These are phyloP conservation scores for Cercospora sesami DNA, from an alignment of 2,329 filamentous ascomycete species.

Conservation along the genomic window DNA sequence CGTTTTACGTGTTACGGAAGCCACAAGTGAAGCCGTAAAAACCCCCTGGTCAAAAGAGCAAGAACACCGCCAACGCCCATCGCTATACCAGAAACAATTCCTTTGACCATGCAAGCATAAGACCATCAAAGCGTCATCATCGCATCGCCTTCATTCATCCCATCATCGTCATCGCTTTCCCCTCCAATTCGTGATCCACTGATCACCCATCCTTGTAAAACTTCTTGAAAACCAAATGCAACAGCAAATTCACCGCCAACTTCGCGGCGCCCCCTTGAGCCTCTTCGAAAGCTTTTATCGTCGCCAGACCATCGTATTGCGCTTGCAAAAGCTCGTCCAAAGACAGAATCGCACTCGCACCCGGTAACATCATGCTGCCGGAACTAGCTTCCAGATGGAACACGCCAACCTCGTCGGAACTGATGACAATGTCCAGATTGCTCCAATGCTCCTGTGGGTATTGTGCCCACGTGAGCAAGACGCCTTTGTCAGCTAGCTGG, in stretches of 20 bases:
- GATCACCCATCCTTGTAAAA: slow-evolving; percentile 66
- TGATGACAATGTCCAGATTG: slow-evolving; percentile 90
- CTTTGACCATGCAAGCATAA: background rate
- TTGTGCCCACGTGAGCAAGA: slow-evolving; percentile 86
- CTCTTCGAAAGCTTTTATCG: slow-evolving; percentile 88
- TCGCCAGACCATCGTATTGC: slow-evolving; percentile 95
- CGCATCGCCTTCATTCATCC: background rate
- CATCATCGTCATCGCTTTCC: background rate
- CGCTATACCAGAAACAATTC: slow-evolving; percentile 9
- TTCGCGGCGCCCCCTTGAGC: slow-evolving; percentile 55
- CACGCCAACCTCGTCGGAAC: slow-evolving; percentile 80
- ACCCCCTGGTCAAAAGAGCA: background rate
- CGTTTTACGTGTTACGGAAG: background rate
- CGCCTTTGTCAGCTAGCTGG: slow-evolving; percentile 86
- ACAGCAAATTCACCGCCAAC: slow-evolving; percentile 92
- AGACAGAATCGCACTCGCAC: slow-evolving; percentile 81
- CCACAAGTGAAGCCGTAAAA: background rate
- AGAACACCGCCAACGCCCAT: slow-evolving; percentile 7
- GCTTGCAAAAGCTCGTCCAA: slow-evolving; percentile 93
- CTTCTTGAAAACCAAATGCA: slow-evolving; percentile 98
- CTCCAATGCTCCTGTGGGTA: slow-evolving; percentile 82
- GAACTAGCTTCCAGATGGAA: slow-evolving; percentile 90
- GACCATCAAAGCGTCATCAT: background rate
- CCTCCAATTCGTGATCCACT: background rate
- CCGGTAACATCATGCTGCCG: slow-evolving; percentile 93